These are phyloP conservation scores for Entonaema liquescens DNA, from an alignment of 495 filamentous ascomycete species.

Conservation along the genomic window DNA sequence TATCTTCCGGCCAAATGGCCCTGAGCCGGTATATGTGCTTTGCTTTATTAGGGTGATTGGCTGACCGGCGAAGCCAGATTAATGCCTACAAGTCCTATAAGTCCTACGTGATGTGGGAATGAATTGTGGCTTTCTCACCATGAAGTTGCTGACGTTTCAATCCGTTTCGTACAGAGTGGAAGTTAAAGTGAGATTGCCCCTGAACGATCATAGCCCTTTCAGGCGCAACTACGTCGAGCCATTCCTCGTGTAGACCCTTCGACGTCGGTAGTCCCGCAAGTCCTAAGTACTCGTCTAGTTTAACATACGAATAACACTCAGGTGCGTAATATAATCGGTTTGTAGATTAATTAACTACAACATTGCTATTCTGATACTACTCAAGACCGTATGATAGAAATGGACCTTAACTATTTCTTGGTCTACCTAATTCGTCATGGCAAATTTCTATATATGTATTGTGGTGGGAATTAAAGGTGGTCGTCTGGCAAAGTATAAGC, in stretches of 20 bases:
- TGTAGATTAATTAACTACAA: not conserved
- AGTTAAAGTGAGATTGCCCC: conserved; percentile 9
- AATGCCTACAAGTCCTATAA: too few species aligned
- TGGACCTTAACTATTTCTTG: too few species aligned
- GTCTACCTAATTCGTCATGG: too few species aligned
- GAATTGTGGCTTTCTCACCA: conserved; percentile 10
- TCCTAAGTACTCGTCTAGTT: conserved; percentile 11
- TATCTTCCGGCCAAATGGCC: not conserved
- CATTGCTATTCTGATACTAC: too few species aligned
- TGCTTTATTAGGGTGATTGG: conserved; percentile 25
- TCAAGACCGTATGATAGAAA: too few species aligned
- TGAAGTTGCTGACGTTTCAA: conserved; percentile 33
- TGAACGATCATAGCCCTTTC: conserved; percentile 41
- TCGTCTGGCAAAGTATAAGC: too few species aligned
- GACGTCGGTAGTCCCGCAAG: conserved; percentile 29
- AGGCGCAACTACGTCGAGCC: conserved; percentile 31
- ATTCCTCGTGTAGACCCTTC: conserved; percentile 34
- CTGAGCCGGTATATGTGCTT: not conserved
- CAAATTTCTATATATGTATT: not conserved
- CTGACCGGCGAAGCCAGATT: conserved; percentile 32
- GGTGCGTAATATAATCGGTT: not conserved
- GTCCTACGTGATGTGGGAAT: not conserved
- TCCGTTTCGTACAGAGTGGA: conserved; percentile 26
- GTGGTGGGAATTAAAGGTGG: not conserved
- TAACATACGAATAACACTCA: not conserved